Evolutionary conservation across 1,139 yeast genomes (phyloP), one percentile per base, ranked within the genome.

Genomic region (Yamadazyma blattariae): DNA sequence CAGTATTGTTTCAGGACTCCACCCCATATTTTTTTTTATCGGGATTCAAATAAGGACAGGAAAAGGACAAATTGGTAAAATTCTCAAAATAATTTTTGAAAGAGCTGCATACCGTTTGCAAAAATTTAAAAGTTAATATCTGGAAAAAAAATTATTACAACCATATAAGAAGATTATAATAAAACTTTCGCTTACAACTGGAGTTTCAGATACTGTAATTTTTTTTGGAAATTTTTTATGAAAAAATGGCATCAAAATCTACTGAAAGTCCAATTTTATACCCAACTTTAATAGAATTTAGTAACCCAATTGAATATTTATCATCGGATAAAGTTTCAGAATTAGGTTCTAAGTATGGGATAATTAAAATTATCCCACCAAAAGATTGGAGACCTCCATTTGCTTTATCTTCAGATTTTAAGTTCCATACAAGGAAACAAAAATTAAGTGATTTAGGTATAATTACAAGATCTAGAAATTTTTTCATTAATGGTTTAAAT

Each of bases 331-430:
- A 68, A 32, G 60, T 79, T 4, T 57, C 68, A 10, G 48, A 59
- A n/a, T 48, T 81, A 19, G 94, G 92, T 5, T 61, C 60, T 9
- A 55, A 64, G 32, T 82, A 66, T 52, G 94, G 94, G 1, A 70
- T 84, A 47, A 57, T 84, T 21, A 84, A 83, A 51, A 47, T 84
- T 1, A 66, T 74, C 1, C 89, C 94, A 2, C 92, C 92, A 0
- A 38, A 45, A 5, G 61, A 52, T 10, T 81, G 85, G 75, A 59
- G 60, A 36, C 82, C 84, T 2, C 46, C 67, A 0, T 70, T 82
- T 42, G 67, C 76, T 41, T 61, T 83, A 13, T 70, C 83, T 32
- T 61, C 65, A 27, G 52, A 61, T 7, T 82, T 84, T 54, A 67
- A 59, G 36, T 83, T 84, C 50, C 81, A 77, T 44, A 82, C 88